Base-by-base conservation (phyloP, 2,329 filamentous ascomycete species). In the Nannizziopsis barbatae region DNA sequence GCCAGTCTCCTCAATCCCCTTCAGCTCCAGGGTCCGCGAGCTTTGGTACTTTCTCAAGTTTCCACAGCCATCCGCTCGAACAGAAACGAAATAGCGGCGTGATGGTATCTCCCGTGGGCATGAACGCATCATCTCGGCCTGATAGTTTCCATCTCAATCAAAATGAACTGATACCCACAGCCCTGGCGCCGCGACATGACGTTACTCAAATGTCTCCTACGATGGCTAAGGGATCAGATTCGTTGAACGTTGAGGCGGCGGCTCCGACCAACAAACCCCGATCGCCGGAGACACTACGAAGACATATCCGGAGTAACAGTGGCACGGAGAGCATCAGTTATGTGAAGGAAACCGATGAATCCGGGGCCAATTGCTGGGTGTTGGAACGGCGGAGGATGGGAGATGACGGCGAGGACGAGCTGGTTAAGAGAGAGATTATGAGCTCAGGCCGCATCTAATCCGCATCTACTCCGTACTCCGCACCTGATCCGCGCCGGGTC, bases 291-390 rank as follows among this genome's bases (percentile, higher is more conserved):
- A 11, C 33, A 3, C 32, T 50, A 6, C 32, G 38, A 27, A 44
- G 38, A 45, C 64, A 67, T 45, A 62, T 62, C 40, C 56, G 64
- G 22, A 57, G 54, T 18, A 64, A 60, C 53, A 65, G 63, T 51
- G 60, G 59, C 1, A 56, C 61, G 3, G 62, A 64, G 33, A 65
- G 64, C 47, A 59, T 66, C 27, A 65, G 63, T 53, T 66, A 66
- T 49, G 54, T 57, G 12, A 57, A 57, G 47, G 53, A 58, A 35
- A 55, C 45, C n/a, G 57, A 60, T 32, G 54, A 57, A 20, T 59
- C 62, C 18, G 59, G 60, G 22, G 55, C 53, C n/a, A 60, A 62
- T 9, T 57, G 60, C 27, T 67, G 64, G 63, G 58, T 66, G 3
- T 46, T 65, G 10, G 64, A 67, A 53, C 62, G 60, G 45, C 56